These are phyloP conservation scores for Aspergillus sp. DNA, from an alignment of 2,329 filamentous ascomycete species.

Conservation along the genomic window DNA sequence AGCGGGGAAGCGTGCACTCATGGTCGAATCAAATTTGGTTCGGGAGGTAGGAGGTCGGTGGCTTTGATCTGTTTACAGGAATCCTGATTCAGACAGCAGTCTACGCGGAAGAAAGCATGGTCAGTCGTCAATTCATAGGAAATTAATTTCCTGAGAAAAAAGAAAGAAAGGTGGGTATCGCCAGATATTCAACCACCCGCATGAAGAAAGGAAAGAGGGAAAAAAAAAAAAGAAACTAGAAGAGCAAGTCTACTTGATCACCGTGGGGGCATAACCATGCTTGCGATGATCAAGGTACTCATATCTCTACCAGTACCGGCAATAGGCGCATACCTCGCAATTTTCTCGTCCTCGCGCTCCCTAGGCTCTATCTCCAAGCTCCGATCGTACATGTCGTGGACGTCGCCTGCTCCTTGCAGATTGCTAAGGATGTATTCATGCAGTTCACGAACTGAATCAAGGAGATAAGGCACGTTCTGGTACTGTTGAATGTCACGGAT, in stretches of 20 bases:
- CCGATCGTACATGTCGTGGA: slow-evolving; percentile 99
- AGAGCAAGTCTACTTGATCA: slow-evolving; percentile 16
- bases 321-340: slow-evolving; percentile 72
- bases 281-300: slow-evolving; percentile 28
- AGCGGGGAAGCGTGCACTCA: too few relatives aligned
- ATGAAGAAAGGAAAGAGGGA: slow-evolving; percentile 9
- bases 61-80: slow-evolving; percentile 33
- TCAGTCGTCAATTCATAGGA: slow-evolving; percentile 25
- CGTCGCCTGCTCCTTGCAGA: slow-evolving; percentile 90
- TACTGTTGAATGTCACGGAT: slow-evolving; percentile 99
- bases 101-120: slow-evolving; percentile 30
- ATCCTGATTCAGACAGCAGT: slow-evolving; percentile 45
- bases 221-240: slow-evolving; percentile 8
- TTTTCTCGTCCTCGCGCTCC: slow-evolving; percentile 98
- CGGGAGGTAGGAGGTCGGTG: neutral
- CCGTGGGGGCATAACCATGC: slow-evolving; percentile 27
- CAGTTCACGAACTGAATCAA: slow-evolving; percentile 83
- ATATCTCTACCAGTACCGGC: slow-evolving; percentile 28
- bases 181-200: slow-evolving; percentile 16
- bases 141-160: slow-evolving; percentile 3
- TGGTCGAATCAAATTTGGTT: too few relatives aligned
- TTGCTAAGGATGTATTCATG: slow-evolving; percentile 97
- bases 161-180: slow-evolving; percentile 27
- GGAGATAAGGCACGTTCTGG: slow-evolving; percentile 91
- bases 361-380: slow-evolving; percentile 88